Percentiles rank a stretch among this genome's conserved stretches.
These are phyloP conservation scores for Desmodesmus armatus DNA, from an alignment of 139 green algal species.

Conservation along the genomic window DNA sequence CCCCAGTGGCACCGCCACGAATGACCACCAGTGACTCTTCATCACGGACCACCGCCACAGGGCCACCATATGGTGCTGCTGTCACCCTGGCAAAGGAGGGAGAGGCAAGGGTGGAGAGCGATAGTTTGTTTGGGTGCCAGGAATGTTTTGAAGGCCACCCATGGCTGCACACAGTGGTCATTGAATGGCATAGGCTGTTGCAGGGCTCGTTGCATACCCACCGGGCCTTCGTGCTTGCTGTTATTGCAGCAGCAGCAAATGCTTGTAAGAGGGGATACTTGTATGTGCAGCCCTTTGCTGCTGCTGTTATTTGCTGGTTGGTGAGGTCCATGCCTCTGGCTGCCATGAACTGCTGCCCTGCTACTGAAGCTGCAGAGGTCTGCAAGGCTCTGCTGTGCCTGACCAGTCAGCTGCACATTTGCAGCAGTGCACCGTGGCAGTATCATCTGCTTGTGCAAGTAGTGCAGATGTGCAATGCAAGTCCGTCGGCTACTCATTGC, in stretches of 20 bases:
- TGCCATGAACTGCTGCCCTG: neutral
- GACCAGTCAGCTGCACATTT: no score
- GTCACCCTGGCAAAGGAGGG: conserved; percentile 55
- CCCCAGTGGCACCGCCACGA: conserved; percentile 27
- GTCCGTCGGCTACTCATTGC: neutral
- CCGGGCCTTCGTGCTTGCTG: neutral
- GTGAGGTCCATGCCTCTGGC: neutral
- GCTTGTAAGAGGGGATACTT: neutral
- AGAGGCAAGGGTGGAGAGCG: neutral
- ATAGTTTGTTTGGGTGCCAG: neutral
- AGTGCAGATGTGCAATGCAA: no score
- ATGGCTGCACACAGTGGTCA: neutral
- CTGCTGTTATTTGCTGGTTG: neutral
- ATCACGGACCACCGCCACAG: conserved; percentile 86
- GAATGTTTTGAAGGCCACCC: no score
- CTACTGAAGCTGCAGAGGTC: no score
- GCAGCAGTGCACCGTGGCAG: no score
- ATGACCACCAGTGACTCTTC: conserved; percentile 83
- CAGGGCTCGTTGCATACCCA: neutral
- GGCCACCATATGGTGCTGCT: conserved; percentile 76
- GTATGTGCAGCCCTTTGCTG: no score
- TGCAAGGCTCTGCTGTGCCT: no score
- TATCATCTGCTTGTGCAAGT: no score
- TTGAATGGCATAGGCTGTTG: neutral
- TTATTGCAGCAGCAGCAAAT: neutral